Base-by-base conservation (phyloP, 2,329 filamentous ascomycete genomes). In the Paracamarosporium sp. region DNA sequence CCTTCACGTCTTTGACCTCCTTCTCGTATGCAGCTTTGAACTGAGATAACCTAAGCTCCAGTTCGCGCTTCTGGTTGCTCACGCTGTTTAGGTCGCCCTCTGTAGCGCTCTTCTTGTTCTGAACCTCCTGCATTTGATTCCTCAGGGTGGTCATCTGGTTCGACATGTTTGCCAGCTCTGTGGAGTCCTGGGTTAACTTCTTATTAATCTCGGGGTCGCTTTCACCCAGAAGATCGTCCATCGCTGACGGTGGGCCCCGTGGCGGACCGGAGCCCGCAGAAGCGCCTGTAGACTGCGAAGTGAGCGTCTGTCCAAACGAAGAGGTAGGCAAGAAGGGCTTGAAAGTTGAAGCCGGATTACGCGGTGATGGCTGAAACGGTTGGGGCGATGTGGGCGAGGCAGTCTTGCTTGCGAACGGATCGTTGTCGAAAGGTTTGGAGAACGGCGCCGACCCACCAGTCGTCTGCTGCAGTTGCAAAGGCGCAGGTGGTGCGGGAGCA, bases 291-390 rank as follows among this genome's bases (percentile, higher is more conserved):
- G 85, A 83, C 64, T 96, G 91, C 1, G 88, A 83, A 24, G 90
- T 88, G 59, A 98, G 81, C 28, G 88, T 90, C 68, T 93, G 90
- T 6, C 95, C 95, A 77, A 98, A 99, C 0, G 91, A 90, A 1
- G 95, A 98, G 0, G 92, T 93, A 0, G 95, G 95, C 43, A 95
- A 80, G 77, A 99, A 99, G 1, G 93, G 92, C 78, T 93, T 96
- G 80, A 97, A 97, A 1, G 83, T 84, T 17, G 81, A 81, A 13
- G 79, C 69, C 31, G 75, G 73, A 75, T 69, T 76, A 9, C 75
- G 73, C 20, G 75, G 74, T 33, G 72, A 61, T 83, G 72, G 72
- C 80, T 80, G 70, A 83, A 72, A 67, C 82, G 82, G 69, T 28
- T 73, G 70, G 2, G 81, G 78, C 15, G 89, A 88, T 66, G 86